Conservation (phyloP, 495 filamentous ascomycete genomes). For the Annulohypoxylon bovei region DNA sequence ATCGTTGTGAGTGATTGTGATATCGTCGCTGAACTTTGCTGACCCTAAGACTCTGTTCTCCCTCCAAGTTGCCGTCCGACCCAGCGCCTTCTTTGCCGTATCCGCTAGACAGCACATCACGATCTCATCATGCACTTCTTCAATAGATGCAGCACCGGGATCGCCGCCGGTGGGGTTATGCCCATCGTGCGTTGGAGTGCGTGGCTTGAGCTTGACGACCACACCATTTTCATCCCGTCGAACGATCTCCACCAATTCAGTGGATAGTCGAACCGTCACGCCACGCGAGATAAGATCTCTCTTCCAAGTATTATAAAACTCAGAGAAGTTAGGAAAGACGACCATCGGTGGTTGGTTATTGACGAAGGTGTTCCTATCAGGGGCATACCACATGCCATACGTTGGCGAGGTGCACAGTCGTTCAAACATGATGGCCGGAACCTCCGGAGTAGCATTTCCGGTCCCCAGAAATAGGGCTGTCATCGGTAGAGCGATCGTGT, state of each 20-base stretch:
- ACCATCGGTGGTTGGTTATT: constrained; percentile 82
- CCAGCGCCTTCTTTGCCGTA: constrained; percentile 73
- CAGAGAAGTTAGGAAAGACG: constrained; percentile 77
- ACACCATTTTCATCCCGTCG: constrained; percentile 68
- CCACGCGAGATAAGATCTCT: constrained; percentile 68
- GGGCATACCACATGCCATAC: constrained; percentile 80
- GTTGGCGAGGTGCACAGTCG: constrained; percentile 77
- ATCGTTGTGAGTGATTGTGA: constrained; percentile 85
- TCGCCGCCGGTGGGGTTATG: constrained; percentile 52
- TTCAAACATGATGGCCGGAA: constrained; percentile 78
- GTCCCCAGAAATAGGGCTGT: constrained; percentile 83
- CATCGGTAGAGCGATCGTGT: constrained; percentile 75
- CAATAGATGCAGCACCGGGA: constrained; percentile 45
- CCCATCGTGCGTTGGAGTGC: constrained; percentile 41
- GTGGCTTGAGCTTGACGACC: constrained; percentile 52
- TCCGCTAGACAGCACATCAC: constrained; percentile 82
- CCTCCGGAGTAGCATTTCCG: constrained; percentile 81
- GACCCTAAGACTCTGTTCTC: constrained; percentile 76
- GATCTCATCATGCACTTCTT: constrained; percentile 72
- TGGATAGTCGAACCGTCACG: constrained; percentile 71
- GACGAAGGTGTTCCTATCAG: constrained; percentile 66
- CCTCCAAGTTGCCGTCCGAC: constrained; percentile 66
- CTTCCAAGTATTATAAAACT: constrained; percentile 77
- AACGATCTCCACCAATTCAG: constrained; percentile 67
- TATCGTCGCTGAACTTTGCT: constrained; percentile 82